Evolutionary conservation across 768 basidiomycete species (phyloP).

Genomic region (Lactarius sp.): DNA sequence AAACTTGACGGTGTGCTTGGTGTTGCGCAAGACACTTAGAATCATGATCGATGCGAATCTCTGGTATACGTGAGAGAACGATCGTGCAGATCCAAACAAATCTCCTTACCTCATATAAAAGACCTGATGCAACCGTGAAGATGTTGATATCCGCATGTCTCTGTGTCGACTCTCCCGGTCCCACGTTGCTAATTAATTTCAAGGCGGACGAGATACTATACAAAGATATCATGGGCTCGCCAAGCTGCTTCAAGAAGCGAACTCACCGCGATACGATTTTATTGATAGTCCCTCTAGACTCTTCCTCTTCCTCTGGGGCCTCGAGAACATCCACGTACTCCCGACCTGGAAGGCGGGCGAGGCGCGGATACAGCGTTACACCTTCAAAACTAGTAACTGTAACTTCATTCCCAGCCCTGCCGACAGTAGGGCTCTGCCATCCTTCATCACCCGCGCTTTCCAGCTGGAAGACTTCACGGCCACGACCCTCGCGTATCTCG

Average conservation of each 20-base stretch:
- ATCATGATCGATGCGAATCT: conserved; percentile 99
- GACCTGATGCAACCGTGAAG: conserved; percentile 96
- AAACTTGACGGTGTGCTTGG: conserved; percentile 93
- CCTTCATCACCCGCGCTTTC: conserved; percentile 88
- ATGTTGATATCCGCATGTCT: conserved; percentile 93
- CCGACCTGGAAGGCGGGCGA: conserved; percentile 67
- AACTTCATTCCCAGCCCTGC: conserved; percentile 65
- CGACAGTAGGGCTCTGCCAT: conserved; percentile 73
- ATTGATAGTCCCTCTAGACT: conserved; percentile 41
- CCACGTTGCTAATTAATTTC: conserved; percentile 16
- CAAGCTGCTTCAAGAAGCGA: not conserved
- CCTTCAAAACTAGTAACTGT: conserved; percentile 89
- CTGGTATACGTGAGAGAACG: conserved; percentile 37
- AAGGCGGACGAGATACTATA: conserved; percentile 31
- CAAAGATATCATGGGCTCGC: conserved; percentile 16
- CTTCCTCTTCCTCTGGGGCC: conserved; percentile 35
- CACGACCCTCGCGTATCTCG: conserved; percentile 77
- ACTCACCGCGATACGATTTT: conserved; percentile 50
- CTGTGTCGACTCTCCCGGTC: conserved; percentile 26
- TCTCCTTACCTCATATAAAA: conserved; percentile 79
- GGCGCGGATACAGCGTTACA: conserved; percentile 78
- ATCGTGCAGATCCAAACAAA: not conserved
- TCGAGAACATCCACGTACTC: conserved; percentile 76
- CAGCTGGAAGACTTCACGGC: conserved; percentile 72
- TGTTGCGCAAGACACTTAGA: conserved; percentile 90